Percentiles rank a stretch among this genome's conserved stretches.
Conservation (phyloP, 2,329 filamentous ascomycete genomes). For the Pseudogymnoascus pannorum region DNA sequence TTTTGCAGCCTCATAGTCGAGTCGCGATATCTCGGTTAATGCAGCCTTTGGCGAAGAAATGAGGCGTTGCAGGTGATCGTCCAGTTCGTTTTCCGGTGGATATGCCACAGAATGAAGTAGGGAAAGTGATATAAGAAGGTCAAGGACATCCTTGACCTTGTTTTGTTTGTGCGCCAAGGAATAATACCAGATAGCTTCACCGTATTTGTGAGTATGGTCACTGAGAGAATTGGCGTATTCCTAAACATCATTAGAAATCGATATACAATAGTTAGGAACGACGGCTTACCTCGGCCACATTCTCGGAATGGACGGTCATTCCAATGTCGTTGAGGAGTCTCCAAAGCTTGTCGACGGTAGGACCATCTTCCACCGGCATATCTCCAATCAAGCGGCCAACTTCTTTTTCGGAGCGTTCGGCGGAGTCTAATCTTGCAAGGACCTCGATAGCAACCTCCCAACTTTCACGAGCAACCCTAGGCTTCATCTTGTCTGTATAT, state of each 20-base stretch:
- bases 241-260: slow-evolving; percentile 41
- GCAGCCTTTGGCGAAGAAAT: slow-evolving; percentile 65
- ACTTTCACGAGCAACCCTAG: slow-evolving; percentile 51
- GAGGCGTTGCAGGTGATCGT: slow-evolving; percentile 62
- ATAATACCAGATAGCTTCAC: slow-evolving; percentile 84
- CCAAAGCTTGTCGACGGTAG: slow-evolving; percentile 75
- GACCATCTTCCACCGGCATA: slow-evolving; percentile 63
- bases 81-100: slow-evolving; percentile 64
- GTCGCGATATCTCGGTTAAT: slow-evolving; percentile 62
- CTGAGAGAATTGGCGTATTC: slow-evolving; percentile 75
- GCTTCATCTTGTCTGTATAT: slow-evolving; percentile 22
- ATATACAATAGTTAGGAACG: not conserved
- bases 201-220: slow-evolving; percentile 67
- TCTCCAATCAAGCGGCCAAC: slow-evolving; percentile 65
- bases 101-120: slow-evolving; percentile 78
- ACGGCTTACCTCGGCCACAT: slow-evolving; percentile 67
- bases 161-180: slow-evolving; percentile 70
- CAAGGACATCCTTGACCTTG: slow-evolving; percentile 79
- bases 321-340: slow-evolving; percentile 69
- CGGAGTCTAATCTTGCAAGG: slow-evolving; percentile 71
- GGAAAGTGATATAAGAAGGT: slow-evolving; percentile 80
- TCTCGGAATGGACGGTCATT: slow-evolving; percentile 70
- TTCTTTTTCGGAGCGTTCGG: slow-evolving; percentile 61
- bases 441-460: slow-evolving; percentile 88
- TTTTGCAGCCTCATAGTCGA: slow-evolving; percentile 74